Evolutionary conservation across 495 filamentous ascomycete genomes (phyloP).

Genomic region (Thermothielavioides terrestris): DNA sequence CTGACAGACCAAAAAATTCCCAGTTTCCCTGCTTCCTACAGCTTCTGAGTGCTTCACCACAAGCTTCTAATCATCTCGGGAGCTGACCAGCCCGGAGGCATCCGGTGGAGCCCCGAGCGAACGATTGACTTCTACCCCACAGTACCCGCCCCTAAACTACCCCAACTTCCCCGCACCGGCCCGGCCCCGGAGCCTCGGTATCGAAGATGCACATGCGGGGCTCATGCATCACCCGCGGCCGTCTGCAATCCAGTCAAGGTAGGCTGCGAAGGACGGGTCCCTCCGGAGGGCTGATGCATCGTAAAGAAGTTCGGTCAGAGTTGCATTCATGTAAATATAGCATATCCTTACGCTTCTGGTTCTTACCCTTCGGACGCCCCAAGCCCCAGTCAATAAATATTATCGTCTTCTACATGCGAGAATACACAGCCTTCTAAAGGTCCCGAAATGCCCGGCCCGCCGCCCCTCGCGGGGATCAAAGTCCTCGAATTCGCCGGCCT

Average conservation of each 20-base stretch:
- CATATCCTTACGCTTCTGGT: no score
- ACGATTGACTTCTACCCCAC: conserved; percentile 3
- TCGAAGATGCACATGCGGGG: conserved; percentile 4
- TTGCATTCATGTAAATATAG: no score
- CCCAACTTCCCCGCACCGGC: conserved; percentile 5
- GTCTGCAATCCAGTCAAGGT: background rate
- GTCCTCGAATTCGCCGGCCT: conserved; percentile 87
- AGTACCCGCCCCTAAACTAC: background rate
- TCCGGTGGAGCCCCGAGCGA: background rate
- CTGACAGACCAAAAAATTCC: no score
- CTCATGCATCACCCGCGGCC: background rate
- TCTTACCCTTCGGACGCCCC: no score
- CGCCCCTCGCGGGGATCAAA: conserved; percentile 65
- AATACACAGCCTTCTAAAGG: no score
- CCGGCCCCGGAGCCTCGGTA: conserved; percentile 15
- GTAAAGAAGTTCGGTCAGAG: no score
- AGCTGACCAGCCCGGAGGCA: background rate
- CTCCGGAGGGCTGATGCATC: no score
- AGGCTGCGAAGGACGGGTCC: background rate
- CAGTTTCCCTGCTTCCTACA: no score
- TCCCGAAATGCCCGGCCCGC: conserved; percentile 42
- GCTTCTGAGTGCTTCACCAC: no score
- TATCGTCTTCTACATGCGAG: no score
- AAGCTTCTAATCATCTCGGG: no score
- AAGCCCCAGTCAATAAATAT: no score